Evolutionary conservation across 345 rosid genomes (phyloP), one percentile per base, ranked within the genome.

Genomic region (Eucalyptus urophylla): DNA sequence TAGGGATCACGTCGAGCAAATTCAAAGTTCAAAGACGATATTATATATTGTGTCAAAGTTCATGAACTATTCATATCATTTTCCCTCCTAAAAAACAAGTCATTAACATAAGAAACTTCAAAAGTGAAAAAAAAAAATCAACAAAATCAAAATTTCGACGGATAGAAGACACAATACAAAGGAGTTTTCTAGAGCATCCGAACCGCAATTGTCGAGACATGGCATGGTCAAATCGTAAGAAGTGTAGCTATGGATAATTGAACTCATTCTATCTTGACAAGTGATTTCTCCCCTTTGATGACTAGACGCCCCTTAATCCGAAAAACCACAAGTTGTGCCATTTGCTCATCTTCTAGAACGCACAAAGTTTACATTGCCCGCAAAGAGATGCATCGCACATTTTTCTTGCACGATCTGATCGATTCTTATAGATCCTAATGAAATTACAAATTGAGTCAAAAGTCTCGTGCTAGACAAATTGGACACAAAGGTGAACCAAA

Each of bases 11-110:
- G 1, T 14, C 5, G 0, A 65, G 5, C 6, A 67, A 67, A 67
- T 67, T 67, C 12, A 67, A 67, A 67, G 6, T 15, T 31, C 1
- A n/a, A 0, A n/a, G 21, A 15, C 0, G 6, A 14, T 4, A 56
- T 56, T 24, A 0, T 10, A 56, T 56, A 56, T 56, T 24, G 13
- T 4, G 1, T 24, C 13, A 56, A 24, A 24, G 0, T 69, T 31
- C 0, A 16, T 0, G 4, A 17, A 31, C 6, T 17, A 31, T 69
- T 31, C 0, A 15, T 4, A 9, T 31, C 11, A 31, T 69, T 31
- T 31, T 31, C 1, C 24, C 13, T 21, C 1, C 6, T 31, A 9
- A 69, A 69, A 69, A 53, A 4, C 0, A 2, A 33, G 44, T 69
- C 80, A 17, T 8, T 17, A 69, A 31, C 1, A 1, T 31, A 69